Conservation (phyloP, 129 eudicot genomes). For the Pulicaria dysenterica region DNA sequence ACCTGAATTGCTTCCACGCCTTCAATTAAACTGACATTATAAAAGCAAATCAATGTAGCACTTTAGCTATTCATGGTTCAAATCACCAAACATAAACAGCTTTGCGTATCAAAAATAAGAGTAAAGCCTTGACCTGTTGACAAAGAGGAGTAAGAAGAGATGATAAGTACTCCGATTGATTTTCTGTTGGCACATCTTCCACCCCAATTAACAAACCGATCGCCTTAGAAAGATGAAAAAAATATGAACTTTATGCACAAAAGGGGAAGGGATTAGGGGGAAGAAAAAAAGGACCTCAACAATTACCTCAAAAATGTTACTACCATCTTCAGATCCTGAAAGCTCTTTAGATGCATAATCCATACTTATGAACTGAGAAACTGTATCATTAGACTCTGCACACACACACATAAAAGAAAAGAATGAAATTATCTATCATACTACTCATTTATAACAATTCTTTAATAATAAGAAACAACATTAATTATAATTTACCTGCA, state of each 20-base stretch:
- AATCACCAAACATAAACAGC: conserved; percentile 5
- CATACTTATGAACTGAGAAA: conserved; percentile 75
- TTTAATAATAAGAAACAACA: background rate
- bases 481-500: conserved; percentile 59
- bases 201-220: conserved; percentile 95
- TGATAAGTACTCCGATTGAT: conserved; percentile 78
- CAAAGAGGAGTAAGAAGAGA: conserved; percentile 94
- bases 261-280: too few relatives aligned
- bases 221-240: conserved; percentile 47
- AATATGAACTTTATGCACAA: background rate
- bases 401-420: background rate
- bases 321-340: conserved; percentile 87
- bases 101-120: conserved; percentile 3
- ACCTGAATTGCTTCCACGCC: too few relatives aligned
- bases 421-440: background rate
- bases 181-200: conserved; percentile 93
- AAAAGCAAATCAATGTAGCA: too few relatives aligned
- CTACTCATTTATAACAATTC: background rate
- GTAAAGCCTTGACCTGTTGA: conserved; percentile 76
- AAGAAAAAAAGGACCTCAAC: background rate
- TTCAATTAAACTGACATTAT: too few relatives aligned
- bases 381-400: conserved; percentile 75
- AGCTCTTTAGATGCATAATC: conserved; percentile 55
- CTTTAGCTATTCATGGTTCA: too few relatives aligned
- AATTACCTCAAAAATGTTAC: conserved; percentile 89